These are phyloP conservation scores for Forsythia viridissima DNA, from an alignment of 257 asterid species.

Conservation along the genomic window DNA sequence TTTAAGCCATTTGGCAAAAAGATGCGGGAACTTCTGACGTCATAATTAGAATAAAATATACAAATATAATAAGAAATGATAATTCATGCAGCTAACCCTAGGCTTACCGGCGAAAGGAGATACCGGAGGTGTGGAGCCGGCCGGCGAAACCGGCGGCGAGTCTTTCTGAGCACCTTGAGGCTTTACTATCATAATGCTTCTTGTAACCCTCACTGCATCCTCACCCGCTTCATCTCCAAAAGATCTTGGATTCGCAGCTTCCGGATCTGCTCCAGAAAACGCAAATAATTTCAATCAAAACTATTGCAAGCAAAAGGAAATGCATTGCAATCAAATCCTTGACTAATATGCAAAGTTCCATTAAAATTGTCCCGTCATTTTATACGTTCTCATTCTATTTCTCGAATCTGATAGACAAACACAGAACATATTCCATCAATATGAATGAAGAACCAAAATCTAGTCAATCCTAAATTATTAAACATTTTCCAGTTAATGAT, in stretches of 20 bases:
- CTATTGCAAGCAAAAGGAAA: not conserved
- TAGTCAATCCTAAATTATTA: too few relatives aligned
- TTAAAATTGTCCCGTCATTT: not conserved
- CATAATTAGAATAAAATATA: not conserved
- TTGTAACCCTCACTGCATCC: conserved; percentile 69
- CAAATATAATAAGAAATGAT: not conserved
- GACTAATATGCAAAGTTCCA: not conserved
- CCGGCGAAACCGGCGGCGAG: conserved; percentile 86
- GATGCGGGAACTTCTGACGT: not conserved
- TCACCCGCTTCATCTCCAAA: conserved; percentile 45
- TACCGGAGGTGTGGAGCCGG: conserved; percentile 81
- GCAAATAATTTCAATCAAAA: not conserved
- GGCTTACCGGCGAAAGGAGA: conserved; percentile 91
- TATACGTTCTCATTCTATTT: not conserved
- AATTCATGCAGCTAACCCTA: not conserved
- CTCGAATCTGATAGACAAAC: not conserved
- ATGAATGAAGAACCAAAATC: too few relatives aligned
- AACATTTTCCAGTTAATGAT: not conserved
- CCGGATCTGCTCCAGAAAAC: conserved; percentile 42
- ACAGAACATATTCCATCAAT: too few relatives aligned
- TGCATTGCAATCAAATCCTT: not conserved
- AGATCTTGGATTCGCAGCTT: conserved; percentile 38
- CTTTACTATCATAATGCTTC: conserved; percentile 88
- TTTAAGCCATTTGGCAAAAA: not conserved
- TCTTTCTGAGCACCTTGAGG: conserved; percentile 56